Percentiles rank a stretch among this genome's conserved stretches.
phyloP scores from a whole-genome alignment of 805 yeast genomes.

The Teunomyces atbi region DNA sequence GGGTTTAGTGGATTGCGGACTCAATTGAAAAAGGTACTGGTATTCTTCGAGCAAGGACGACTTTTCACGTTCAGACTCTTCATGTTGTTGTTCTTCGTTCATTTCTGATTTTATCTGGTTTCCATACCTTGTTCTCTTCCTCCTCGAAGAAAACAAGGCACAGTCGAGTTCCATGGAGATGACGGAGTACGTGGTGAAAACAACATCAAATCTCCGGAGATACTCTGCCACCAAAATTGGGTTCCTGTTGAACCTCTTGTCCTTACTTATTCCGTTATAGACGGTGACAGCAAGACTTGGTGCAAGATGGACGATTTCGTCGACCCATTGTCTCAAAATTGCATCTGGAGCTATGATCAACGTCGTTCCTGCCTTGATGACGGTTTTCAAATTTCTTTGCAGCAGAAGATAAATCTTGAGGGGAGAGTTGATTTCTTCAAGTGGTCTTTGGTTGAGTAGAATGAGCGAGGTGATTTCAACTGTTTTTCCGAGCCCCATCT shows the following conservation, averaged over 20 bases:
- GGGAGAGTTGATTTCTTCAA: slow-evolving; percentile 28
- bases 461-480: slow-evolving; percentile 75
- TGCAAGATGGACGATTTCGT: slow-evolving; percentile 60
- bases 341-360: slow-evolving; percentile 84
- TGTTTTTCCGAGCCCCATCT: slow-evolving; percentile 97
- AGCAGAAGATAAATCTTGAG: slow-evolving; percentile 29
- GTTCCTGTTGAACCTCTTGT: slow-evolving; percentile 26
- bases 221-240: slow-evolving; percentile 49
- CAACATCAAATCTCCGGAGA: slow-evolving; percentile 66
- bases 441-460: slow-evolving; percentile 56
- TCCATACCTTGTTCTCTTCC: slow-evolving; percentile 44
- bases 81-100: slow-evolving; percentile 10
- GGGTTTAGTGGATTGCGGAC: slow-evolving; percentile 23
- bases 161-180: slow-evolving; percentile 75
- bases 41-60: slow-evolving; percentile 13
- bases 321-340: slow-evolving; percentile 81
- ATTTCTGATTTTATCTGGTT: slow-evolving; percentile 23
- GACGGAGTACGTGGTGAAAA: slow-evolving; percentile 72
- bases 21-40: slow-evolving; percentile 25
- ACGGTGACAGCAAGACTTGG: slow-evolving; percentile 60
- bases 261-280: slow-evolving; percentile 54
- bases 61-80: slow-evolving; percentile 7
- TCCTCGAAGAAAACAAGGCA: slow-evolving; percentile 67
- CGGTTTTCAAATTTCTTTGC: slow-evolving; percentile 41
- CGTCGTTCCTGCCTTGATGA: slow-evolving; percentile 63